Conservation (phyloP, 345 rosid genomes). For the Eucalyptus sp. region DNA sequence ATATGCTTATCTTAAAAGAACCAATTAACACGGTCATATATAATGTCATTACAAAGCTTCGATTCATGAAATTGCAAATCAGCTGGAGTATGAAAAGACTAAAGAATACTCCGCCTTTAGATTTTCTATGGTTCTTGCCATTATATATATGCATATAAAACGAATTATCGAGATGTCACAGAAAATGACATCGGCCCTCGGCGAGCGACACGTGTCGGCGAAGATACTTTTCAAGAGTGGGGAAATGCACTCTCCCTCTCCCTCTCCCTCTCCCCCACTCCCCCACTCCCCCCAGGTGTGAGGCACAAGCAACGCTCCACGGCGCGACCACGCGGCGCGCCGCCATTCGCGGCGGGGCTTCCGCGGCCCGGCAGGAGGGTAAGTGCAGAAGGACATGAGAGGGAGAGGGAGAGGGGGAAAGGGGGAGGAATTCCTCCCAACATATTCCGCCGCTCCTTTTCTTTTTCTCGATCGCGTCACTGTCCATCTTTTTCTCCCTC, state of each 20-base stretch:
- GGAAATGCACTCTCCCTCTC: neutral
- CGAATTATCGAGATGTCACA: too few species aligned
- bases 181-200: neutral
- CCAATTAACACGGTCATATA: neutral
- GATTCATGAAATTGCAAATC: neutral
- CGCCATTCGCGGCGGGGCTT: neutral
- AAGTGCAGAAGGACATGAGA: neutral
- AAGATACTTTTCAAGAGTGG: neutral
- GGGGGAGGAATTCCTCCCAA: neutral
- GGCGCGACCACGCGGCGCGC: neutral
- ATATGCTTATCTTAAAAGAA: neutral
- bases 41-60: neutral
- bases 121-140: neutral
- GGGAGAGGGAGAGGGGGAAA: neutral
- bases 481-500: neutral
- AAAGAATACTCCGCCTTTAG: neutral
- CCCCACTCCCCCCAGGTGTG: neutral
- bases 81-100: neutral
- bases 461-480: neutral
- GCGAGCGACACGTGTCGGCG: neutral
- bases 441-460: neutral
- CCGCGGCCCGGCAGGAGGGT: neutral
- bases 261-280: neutral
- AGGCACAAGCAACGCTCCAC: neutral
- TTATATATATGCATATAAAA: neutral